These are phyloP conservation scores for Naganishia kalamii DNA, from an alignment of 768 basidiomycete genomes.

Conservation along the genomic window DNA sequence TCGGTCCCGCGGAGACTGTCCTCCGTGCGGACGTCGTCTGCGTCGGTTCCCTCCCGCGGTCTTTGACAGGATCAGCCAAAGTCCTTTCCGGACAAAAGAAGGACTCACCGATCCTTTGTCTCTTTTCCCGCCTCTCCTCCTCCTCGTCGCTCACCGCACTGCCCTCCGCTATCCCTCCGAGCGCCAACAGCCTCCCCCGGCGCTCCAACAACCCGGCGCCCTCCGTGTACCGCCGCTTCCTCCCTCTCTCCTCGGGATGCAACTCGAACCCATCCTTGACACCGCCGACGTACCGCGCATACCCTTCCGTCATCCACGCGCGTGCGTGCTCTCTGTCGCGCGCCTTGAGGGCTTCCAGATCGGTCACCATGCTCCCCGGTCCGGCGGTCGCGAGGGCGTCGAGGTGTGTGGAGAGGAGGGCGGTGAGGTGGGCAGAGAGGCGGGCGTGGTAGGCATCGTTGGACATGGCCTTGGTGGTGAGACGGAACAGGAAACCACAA, in stretches of 20 bases:
- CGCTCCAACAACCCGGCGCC: slow-evolving; percentile 12
- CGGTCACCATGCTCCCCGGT: neutral
- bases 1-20: neutral
- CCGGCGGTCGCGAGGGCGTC: neutral
- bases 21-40: neutral
- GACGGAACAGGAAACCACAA: neutral
- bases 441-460: slow-evolving; percentile 5
- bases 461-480: neutral
- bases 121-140: neutral
- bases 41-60: neutral
- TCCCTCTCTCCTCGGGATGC: neutral
- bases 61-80: neutral
- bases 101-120: neutral
- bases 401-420: neutral
- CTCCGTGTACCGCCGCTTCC: slow-evolving; percentile 14
- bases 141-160: neutral
- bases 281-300: slow-evolving; percentile 11
- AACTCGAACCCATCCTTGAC: neutral
- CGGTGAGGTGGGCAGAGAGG: neutral
- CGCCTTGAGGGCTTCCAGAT: slow-evolving; percentile 1
- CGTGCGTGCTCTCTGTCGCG: slow-evolving; percentile 6
- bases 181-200: neutral
- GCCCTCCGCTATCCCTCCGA: neutral
- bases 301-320: slow-evolving; percentile 12
- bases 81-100: neutral